A percentile compares a stretch with the other conserved stretches of the same genome.
These are phyloP conservation scores for Chlamydomonas applanata DNA, from an alignment of 139 green algal species.

Conservation along the genomic window DNA sequence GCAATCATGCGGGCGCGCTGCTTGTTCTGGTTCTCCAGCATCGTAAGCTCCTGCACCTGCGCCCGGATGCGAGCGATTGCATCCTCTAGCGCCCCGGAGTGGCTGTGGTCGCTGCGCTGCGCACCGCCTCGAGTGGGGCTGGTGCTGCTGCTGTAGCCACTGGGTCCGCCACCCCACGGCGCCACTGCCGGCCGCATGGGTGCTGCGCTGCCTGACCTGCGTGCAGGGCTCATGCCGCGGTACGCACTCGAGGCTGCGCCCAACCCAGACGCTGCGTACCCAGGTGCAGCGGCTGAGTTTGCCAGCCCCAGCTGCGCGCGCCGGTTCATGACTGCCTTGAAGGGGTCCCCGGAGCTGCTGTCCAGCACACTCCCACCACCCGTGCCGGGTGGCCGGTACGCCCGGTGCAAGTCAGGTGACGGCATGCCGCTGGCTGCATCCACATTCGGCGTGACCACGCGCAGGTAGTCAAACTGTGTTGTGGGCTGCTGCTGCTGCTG, in stretches of 20 bases:
- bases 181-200: neutral
- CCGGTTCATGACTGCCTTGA: constrained; percentile 3
- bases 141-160: neutral
- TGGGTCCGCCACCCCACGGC: neutral
- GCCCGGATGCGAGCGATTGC: neutral
- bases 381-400: neutral
- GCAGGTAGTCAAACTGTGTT: neutral
- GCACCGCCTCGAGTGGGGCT: neutral
- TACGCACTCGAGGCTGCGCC: neutral
- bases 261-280: too few species aligned
- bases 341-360: neutral
- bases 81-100: neutral
- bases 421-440: neutral
- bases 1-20: neutral
- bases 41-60: constrained; percentile 1
- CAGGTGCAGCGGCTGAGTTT: neutral
- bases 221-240: neutral
- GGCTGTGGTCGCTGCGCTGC: neutral
- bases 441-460: neutral
- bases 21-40: constrained; percentile 8
- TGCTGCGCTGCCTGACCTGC: neutral
- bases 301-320: constrained; percentile 3
- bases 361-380: neutral
- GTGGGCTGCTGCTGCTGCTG: neutral
- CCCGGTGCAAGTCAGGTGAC: neutral